A percentile compares a stretch with the other conserved stretches of the same genome.
Conservation (phyloP, 2,329 filamentous ascomycete genomes). For the Cordyceps cicadae region DNA sequence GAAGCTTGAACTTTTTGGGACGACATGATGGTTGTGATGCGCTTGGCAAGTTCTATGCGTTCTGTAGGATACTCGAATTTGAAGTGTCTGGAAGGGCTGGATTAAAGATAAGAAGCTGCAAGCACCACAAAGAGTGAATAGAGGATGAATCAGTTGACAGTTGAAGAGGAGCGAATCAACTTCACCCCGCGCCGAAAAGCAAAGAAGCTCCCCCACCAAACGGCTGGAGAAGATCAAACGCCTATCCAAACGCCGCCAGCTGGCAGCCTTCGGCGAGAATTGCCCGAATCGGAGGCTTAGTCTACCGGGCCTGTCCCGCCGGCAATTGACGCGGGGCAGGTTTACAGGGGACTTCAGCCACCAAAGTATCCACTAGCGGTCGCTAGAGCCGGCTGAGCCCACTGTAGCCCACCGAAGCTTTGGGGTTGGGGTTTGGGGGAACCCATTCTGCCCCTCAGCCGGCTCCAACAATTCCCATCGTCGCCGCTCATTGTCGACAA, state of each 20-base stretch:
- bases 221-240: not conserved
- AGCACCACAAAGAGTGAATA: not conserved
- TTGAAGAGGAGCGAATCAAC: not conserved
- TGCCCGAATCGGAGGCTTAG: slow-evolving; percentile 3
- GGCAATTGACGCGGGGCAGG: slow-evolving; percentile 9
- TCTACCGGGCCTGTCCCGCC: not conserved
- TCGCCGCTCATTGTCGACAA: not conserved
- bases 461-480: not conserved
- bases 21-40: not conserved
- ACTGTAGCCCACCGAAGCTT: not conserved
- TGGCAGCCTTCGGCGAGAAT: slow-evolving; percentile 1
- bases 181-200: not conserved
- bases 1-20: slow-evolving; percentile 36
- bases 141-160: not conserved
- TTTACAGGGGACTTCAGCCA: not conserved
- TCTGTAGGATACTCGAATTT: too few relatives aligned
- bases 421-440: not conserved
- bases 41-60: not conserved
- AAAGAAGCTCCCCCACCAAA: slow-evolving; percentile 7
- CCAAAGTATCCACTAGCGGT: not conserved
- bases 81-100: not conserved
- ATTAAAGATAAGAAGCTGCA: not conserved
- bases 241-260: slow-evolving; percentile 2
- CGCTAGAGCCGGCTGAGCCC: not conserved
- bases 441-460: not conserved